Base-by-base conservation (phyloP, 345 rosid species). In the Rubroshorea leprosula region DNA sequence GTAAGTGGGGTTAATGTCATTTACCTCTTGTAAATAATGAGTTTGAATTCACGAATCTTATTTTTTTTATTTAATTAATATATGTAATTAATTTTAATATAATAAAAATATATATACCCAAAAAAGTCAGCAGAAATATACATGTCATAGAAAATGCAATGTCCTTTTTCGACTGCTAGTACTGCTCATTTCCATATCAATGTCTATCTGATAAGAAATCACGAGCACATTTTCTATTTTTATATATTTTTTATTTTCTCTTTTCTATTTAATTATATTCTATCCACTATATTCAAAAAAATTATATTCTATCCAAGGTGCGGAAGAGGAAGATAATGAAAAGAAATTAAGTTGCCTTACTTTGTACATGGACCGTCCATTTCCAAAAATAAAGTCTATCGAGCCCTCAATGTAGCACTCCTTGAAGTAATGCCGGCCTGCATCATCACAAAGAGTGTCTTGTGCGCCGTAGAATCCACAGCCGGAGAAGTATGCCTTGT, bases 381-480 rank as follows among this genome's bases (percentile, higher is more conserved):
- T 92, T 17, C 98, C 98, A 39, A 92, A 92, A 45, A 92, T 92
- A 74, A 92, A 89, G 73, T 92, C 96, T 4, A 92, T 89, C 11
- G 95, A 92, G 53, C 95, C 98, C 63, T 92, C 95, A 6, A 92
- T 84, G 72, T 92, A 89, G 57, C 96, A 89, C 31, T 86, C 90
- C 62, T 85, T 86, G 71, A 92, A 92, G 74, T 86, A 92, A 61
- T 89, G 93, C 54, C 98, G 82, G 2, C 98, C 98, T 0, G 98
- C 95, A 15, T 92, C 98, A 55, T 92, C 93, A 11, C 96, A 89
- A 13, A 89, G 77, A 11, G 98, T 92, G 76, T 89, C 96, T 61
- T 92, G 98, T 9, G 98, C 96, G 0, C 98, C 95, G 26, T 84
- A 89, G 62, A 92, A 92, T 23, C 98, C 96, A 48, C 96, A 89